These are phyloP conservation scores for Rutstroemia sp. DNA, from an alignment of 2,329 filamentous ascomycete genomes.

Conservation along the genomic window DNA sequence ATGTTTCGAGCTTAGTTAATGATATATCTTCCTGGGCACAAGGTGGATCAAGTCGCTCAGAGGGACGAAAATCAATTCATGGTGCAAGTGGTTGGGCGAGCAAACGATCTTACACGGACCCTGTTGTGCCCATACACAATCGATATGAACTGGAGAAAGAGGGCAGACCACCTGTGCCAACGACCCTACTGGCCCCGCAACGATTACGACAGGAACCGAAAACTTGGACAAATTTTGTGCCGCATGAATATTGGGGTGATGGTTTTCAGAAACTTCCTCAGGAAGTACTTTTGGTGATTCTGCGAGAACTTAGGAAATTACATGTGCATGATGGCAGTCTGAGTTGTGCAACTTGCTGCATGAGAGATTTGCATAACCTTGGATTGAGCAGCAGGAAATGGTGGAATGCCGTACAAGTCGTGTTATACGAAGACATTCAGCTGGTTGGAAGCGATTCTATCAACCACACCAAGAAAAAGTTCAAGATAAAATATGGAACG, in stretches of 20 bases:
- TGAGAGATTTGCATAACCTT: slow-evolving; percentile 50
- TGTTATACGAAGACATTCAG: slow-evolving; percentile 47
- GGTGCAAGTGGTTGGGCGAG: neutral
- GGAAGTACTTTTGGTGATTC: slow-evolving; percentile 51
- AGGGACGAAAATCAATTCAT: slow-evolving; percentile 3
- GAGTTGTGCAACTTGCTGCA: slow-evolving; percentile 59
- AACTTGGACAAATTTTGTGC: slow-evolving; percentile 8
- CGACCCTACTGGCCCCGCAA: neutral
- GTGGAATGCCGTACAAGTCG: slow-evolving; percentile 37
- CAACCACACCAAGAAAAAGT: slow-evolving; percentile 45
- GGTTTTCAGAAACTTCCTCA: slow-evolving; percentile 48
- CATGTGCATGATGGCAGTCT: slow-evolving; percentile 41
- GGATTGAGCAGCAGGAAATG: slow-evolving; percentile 44
- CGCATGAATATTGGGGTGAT: slow-evolving; percentile 36
- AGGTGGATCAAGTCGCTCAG: neutral
- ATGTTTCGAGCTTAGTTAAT: slow-evolving; percentile 18
- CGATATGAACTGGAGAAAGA: slow-evolving; percentile 12
- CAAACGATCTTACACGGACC: slow-evolving; percentile 12
- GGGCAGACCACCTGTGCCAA: slow-evolving; percentile 6
- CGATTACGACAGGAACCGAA: slow-evolving; percentile 11
- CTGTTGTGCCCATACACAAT: slow-evolving; percentile 10
- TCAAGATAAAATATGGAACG: slow-evolving; percentile 44
- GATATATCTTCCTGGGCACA: slow-evolving; percentile 16
- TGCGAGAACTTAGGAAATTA: slow-evolving; percentile 43
- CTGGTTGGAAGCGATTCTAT: slow-evolving; percentile 49